Base-by-base conservation (phyloP, 2,329 filamentous ascomycete genomes). In the Tetracladium maxilliforme region DNA sequence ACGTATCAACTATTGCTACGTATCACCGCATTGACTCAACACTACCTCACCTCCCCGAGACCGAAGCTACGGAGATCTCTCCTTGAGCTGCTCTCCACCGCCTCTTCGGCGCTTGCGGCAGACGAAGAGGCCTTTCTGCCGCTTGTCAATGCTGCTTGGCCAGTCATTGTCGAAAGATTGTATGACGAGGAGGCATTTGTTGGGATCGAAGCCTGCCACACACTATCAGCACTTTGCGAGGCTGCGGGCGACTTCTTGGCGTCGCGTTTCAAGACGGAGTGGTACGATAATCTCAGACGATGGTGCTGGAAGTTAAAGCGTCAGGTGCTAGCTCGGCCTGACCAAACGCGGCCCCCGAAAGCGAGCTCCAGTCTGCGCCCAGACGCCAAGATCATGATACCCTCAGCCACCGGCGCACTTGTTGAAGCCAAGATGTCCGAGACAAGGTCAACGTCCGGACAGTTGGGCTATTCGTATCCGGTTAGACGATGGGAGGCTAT, bases 121-220 rank as follows among this genome's bases (percentile, higher is more conserved):
- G 73, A 94, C 36, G 79, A 93, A 43, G 73, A 86, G 32, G 70
- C 72, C 0, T 94, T 93, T 44, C 54, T 98, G 3, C 90, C 90
- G 0, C 62, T 95, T 1, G 72, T 95, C 37, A 90, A 95, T 48
- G 75, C 78, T 4, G 58, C 95, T 6, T 98, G 87, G 87, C 84
- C 86, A 0, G 76, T 92, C 6, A 55, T 93, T 5, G 54, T 76
- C 3, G 58, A 62, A n/a, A 62, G 73, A 14, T 55, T 83, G 6
- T 66, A 71, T 35, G 79, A 83, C 34, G 35, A 52, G 4, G 74
- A 83, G 45, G 54, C 68, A 1, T 78, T 72, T 41, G 67, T 94
- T 7, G 65, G 67, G 3, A 64, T 77, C 7, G 69, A 74, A 10
- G 74, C 83, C 6, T 72, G 82, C 30, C 61, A 71, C 10, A 67